Conservation (phyloP, 2,329 filamentous ascomycete species). For the Calonectria pseudoreteaudii region DNA sequence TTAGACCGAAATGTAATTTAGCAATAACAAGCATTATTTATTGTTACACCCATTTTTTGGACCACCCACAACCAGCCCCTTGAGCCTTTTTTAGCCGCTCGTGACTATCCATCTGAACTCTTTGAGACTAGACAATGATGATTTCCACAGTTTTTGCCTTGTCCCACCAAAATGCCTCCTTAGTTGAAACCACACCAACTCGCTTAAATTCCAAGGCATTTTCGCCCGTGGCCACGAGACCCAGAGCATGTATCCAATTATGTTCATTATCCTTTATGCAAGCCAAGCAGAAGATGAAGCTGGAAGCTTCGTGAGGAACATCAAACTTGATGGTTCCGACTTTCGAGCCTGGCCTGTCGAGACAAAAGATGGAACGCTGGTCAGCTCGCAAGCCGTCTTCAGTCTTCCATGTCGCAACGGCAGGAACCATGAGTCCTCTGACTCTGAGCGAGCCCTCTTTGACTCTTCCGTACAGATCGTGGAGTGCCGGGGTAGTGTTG, state of each 20-base stretch:
- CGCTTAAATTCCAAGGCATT: neutral
- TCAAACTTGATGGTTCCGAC: slow-evolving; percentile 1
- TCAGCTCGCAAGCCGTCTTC: neutral
- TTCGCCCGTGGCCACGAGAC: neutral
- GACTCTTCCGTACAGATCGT: neutral
- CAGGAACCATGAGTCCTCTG: neutral
- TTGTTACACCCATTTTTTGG: neutral
- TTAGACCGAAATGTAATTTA: neutral
- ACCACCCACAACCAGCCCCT: neutral
- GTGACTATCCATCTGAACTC: neutral
- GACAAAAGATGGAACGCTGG: neutral
- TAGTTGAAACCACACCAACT: neutral
- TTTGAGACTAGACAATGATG: neutral
- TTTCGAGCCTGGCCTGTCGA: neutral
- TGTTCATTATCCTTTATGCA: neutral
- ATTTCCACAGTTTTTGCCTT: neutral
- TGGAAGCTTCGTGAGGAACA: neutral
- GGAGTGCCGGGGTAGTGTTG: neutral
- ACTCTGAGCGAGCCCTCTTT: neutral
- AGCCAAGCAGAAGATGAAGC: neutral
- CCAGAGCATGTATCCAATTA: neutral
- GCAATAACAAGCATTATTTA: neutral
- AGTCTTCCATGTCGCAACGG: neutral
- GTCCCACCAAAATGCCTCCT: slow-evolving; percentile 2
- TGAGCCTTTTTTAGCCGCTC: neutral